Conservation (phyloP, 2,329 filamentous ascomycete genomes). For the Mycocentrospora acerina region DNA sequence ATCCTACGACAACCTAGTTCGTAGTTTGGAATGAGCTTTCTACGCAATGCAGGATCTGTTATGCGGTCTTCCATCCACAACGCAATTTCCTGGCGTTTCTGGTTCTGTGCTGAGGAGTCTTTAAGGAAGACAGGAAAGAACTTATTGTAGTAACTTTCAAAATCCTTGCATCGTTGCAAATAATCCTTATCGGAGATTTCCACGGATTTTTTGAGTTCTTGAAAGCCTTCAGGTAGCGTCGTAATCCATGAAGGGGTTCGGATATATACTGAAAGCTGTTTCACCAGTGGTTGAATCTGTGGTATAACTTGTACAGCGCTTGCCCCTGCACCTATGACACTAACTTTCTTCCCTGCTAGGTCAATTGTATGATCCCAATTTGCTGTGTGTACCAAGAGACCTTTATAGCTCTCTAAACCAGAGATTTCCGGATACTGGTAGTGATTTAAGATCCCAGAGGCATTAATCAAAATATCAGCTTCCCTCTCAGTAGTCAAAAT, state of each 20-base stretch:
- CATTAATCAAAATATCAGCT: constrained; percentile 3
- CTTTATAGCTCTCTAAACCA: constrained; percentile 4
- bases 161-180: constrained; percentile 6
- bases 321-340: constrained; percentile 6
- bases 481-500: background rate
- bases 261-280: constrained; percentile 5
- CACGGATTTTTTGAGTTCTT: background rate
- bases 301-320: constrained; percentile 6
- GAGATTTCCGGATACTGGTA: constrained; percentile 8
- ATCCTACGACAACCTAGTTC: constrained; percentile 8
- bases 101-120: constrained; percentile 2
- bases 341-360: constrained; percentile 3
- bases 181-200: background rate
- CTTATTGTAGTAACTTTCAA: constrained; percentile 8
- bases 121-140: constrained; percentile 5
- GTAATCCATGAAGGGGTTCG: constrained; percentile 9
- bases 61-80: constrained; percentile 3
- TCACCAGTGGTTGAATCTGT: constrained; percentile 5
- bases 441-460: constrained; percentile 2
- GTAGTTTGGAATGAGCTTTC: constrained; percentile 8
- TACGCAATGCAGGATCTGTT: constrained; percentile 1
- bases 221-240: constrained; percentile 2
- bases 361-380: constrained; percentile 7
- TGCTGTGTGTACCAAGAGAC: constrained; percentile 6
- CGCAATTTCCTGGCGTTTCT: constrained; percentile 1